These are phyloP conservation scores for Rhodosporidiobolus odoratus DNA, from an alignment of 768 basidiomycete genomes.

Conservation along the genomic window DNA sequence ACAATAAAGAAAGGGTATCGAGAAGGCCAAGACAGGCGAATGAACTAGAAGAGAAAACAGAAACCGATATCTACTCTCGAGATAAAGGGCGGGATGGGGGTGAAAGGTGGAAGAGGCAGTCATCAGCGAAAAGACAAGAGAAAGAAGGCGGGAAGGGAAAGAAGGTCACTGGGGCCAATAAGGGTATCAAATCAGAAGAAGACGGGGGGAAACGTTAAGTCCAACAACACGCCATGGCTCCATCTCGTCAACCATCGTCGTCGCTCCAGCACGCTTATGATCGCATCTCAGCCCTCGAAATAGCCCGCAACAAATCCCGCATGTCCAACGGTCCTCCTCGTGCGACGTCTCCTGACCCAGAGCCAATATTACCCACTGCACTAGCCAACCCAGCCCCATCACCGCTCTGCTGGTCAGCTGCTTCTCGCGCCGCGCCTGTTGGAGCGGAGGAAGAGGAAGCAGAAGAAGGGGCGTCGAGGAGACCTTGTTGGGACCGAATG, in stretches of 20 bases:
- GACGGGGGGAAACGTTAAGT: background rate
- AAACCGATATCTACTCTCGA: no score
- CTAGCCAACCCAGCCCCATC: background rate
- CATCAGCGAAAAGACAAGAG: background rate
- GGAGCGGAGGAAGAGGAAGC: background rate
- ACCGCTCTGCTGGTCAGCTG: background rate
- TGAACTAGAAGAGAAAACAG: background rate
- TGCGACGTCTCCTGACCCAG: background rate
- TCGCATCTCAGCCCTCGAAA: constrained; percentile 11
- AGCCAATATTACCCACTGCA: background rate
- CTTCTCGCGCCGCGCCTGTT: background rate
- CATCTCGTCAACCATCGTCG: background rate
- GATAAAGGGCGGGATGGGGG: no score
- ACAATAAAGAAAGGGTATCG: background rate
- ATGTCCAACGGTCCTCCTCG: constrained; percentile 4
- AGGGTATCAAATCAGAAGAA: background rate
- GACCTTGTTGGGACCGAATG: background rate
- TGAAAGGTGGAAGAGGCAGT: background rate
- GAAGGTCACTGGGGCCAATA: background rate
- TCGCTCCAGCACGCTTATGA: background rate
- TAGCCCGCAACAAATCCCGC: constrained; percentile 24
- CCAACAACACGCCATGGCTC: background rate
- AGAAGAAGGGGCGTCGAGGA: background rate
- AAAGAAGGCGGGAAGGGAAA: background rate
- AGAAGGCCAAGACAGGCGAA: no score